Conservation (phyloP, 164 flowering plant species). For the Annona cherimola region DNA sequence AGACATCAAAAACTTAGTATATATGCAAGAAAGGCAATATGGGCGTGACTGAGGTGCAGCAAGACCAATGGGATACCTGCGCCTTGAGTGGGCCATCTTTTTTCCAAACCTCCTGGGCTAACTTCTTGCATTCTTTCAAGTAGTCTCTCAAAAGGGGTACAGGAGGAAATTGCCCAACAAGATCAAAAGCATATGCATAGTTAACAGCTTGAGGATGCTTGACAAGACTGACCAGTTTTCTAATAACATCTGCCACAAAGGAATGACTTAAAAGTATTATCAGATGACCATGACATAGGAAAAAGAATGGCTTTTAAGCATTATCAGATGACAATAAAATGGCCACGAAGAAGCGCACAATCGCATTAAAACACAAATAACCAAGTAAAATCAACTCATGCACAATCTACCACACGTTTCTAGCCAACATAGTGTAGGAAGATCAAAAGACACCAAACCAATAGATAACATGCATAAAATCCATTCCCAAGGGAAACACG, state of each 20-base stretch:
- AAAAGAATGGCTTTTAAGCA: no score
- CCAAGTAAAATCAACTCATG: no score
- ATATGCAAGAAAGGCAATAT: not conserved
- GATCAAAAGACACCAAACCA: no score
- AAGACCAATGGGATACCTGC: slow-evolving; percentile 29
- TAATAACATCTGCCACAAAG: slow-evolving; percentile 45
- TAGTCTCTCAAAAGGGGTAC: slow-evolving; percentile 47
- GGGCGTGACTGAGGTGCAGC: no score
- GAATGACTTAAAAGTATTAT: not conserved
- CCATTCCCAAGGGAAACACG: no score
- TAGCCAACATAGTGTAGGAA: no score
- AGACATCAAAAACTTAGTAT: not conserved
- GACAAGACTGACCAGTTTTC: slow-evolving; percentile 39
- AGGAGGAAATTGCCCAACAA: slow-evolving; percentile 60
- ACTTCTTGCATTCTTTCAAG: slow-evolving; percentile 35
- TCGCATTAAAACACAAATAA: no score
- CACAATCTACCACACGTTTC: no score
- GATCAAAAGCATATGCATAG: slow-evolving; percentile 46
- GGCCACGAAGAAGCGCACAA: no score
- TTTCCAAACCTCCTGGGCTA: slow-evolving; percentile 27
- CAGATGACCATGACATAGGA: not conserved
- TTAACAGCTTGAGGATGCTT: slow-evolving; percentile 55
- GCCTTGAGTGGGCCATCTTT: slow-evolving; percentile 26
- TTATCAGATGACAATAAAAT: no score
- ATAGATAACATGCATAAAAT: no score